phyloP scores from a whole-genome alignment of 2,329 filamentous ascomycete species.

The Penicillium aurantiogriseum region DNA sequence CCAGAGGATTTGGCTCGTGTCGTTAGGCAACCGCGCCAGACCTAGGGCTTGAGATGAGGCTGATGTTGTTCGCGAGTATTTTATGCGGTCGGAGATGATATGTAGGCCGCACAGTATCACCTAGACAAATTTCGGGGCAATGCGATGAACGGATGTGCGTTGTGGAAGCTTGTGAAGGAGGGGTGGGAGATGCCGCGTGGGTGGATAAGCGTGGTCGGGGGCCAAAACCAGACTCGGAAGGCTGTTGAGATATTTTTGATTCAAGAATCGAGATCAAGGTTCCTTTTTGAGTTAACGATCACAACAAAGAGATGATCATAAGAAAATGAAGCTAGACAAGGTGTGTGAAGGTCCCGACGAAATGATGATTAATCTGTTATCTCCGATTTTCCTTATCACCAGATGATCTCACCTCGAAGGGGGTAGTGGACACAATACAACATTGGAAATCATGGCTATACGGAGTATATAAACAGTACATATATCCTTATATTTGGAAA shows the following conservation, averaged over 20 bases:
- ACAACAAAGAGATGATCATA: background rate
- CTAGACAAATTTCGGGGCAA: background rate
- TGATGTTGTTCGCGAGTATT: background rate
- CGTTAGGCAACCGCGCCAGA: background rate
- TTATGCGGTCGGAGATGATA: background rate
- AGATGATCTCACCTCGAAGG: constrained; percentile 8
- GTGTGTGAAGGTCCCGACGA: background rate
- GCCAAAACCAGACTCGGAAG: background rate
- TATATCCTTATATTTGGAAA: background rate
- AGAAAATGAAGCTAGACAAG: background rate
- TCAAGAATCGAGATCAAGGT: too few species aligned
- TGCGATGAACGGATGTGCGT: constrained; percentile 2
- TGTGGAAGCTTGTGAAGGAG: constrained; percentile 9
- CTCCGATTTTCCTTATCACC: constrained; percentile 8
- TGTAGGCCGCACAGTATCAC: background rate
- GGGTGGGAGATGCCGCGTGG: background rate
- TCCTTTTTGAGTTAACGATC: background rate
- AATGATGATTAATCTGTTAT: constrained; percentile 13
- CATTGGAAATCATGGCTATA: too few species aligned
- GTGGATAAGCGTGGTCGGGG: background rate
- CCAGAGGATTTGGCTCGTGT: background rate
- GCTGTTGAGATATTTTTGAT: background rate
- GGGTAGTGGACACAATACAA: background rate
- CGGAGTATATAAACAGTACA: too few species aligned
- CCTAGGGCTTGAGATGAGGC: background rate